Evolutionary conservation across 2,329 filamentous ascomycete genomes (phyloP).

Genomic region (Malbranchea cinnamomea): DNA sequence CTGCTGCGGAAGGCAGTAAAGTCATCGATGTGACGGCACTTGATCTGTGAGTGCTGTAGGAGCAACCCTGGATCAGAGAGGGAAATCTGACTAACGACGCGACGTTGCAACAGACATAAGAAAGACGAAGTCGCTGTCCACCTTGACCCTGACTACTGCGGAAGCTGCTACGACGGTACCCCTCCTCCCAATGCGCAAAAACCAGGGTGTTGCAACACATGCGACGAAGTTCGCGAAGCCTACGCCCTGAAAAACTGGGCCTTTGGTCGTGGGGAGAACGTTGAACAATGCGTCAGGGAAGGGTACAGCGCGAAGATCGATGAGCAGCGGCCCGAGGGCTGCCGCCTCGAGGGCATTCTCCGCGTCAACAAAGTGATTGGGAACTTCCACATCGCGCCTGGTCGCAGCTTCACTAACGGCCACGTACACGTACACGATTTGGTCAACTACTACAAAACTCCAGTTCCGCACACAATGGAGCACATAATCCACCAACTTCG

Average conservation of each 20-base stretch:
- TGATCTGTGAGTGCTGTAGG: constrained; percentile 43
- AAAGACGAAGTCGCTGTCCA: constrained; percentile 57
- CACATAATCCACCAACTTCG: constrained; percentile 79
- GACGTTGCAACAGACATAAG: constrained; percentile 42
- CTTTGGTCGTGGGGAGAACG: constrained; percentile 78
- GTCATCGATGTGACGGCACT: constrained; percentile 58
- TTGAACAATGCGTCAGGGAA: constrained; percentile 90
- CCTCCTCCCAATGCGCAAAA: constrained; percentile 58
- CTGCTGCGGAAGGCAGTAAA: constrained; percentile 57
- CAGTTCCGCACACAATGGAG: constrained; percentile 68
- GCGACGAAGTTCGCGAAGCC: constrained; percentile 89
- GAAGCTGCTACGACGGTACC: constrained; percentile 76
- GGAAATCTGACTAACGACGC: constrained; percentile 2
- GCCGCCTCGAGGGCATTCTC: constrained; percentile 79
- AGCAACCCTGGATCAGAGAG: constrained; percentile 5
- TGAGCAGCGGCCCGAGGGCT: constrained; percentile 78
- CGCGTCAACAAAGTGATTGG: constrained; percentile 97
- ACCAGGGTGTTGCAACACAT: constrained; percentile 89
- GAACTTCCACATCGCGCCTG: constrained; percentile 96
- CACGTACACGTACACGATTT: constrained; percentile 97
- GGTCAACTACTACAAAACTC: constrained; percentile 78
- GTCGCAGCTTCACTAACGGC: constrained; percentile 86
- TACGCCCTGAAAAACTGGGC: constrained; percentile 85
- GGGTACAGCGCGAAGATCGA: constrained; percentile 84
- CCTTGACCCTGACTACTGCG: constrained; percentile 84